These are phyloP conservation scores for Colletotrichum sp. DNA, from an alignment of 2,329 filamentous ascomycete genomes.

Conservation along the genomic window DNA sequence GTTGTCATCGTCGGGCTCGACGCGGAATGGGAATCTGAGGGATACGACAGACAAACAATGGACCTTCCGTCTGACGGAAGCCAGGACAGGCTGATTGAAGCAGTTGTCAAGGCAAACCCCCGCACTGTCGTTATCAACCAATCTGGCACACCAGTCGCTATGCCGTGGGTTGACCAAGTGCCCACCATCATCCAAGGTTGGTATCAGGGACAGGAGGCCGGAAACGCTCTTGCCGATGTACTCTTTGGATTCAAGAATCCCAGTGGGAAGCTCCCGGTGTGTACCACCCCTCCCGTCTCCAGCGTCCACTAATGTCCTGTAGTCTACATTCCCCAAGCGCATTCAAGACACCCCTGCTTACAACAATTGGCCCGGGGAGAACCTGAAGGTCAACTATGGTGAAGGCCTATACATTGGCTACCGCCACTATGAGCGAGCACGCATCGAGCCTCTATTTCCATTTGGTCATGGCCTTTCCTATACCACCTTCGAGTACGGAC, in stretches of 20 bases:
- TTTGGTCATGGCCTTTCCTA: slow-evolving; percentile 80
- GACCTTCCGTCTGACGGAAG: slow-evolving; percentile 67
- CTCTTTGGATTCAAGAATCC: slow-evolving; percentile 69
- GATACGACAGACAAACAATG: slow-evolving; percentile 75
- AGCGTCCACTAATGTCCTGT: background rate
- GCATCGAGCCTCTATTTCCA: slow-evolving; percentile 67
- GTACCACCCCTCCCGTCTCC: slow-evolving; percentile 10
- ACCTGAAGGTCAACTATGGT: slow-evolving; percentile 70
- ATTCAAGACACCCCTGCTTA: slow-evolving; percentile 73
- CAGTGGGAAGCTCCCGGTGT: slow-evolving; percentile 69
- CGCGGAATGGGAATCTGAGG: slow-evolving; percentile 78
- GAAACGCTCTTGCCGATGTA: slow-evolving; percentile 72
- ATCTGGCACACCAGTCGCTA: slow-evolving; percentile 70
- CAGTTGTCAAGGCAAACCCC: slow-evolving; percentile 66
- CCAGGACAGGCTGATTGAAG: slow-evolving; percentile 67
- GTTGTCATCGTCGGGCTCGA: slow-evolving; percentile 73
- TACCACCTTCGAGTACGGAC: slow-evolving; percentile 70
- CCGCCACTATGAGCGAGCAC: slow-evolving; percentile 69
- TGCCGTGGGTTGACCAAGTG: slow-evolving; percentile 72
- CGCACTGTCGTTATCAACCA: slow-evolving; percentile 73
- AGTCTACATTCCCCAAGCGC: slow-evolving; percentile 69
- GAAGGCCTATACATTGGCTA: slow-evolving; percentile 79
- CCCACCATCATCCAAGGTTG: slow-evolving; percentile 75
- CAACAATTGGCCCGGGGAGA: slow-evolving; percentile 76
- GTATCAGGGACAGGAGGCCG: slow-evolving; percentile 76